Evolutionary conservation across 768 basidiomycete species (phyloP).

Genomic region (Collybiopsis confluens): DNA sequence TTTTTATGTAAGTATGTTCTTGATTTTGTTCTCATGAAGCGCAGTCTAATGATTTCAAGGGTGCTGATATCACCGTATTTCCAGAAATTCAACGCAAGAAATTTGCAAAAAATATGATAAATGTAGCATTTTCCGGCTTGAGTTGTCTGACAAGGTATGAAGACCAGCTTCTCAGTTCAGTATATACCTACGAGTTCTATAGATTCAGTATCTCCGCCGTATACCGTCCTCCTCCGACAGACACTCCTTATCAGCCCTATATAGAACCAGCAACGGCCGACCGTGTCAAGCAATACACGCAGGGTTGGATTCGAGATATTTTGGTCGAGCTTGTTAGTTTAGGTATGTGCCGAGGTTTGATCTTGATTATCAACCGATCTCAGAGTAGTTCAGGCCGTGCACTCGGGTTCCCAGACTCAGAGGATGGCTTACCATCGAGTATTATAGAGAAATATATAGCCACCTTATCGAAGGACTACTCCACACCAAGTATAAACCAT

Average conservation of each 20-base stretch:
- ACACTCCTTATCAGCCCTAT: slow-evolving; percentile 21
- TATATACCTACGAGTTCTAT: background rate
- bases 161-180: background rate
- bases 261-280: slow-evolving; percentile 23
- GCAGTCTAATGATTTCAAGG: background rate
- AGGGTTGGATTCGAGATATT: slow-evolving; percentile 33
- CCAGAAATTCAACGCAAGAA: slow-evolving; percentile 41
- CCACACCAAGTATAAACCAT: background rate
- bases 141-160: slow-evolving; percentile 27
- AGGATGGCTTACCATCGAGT: slow-evolving; percentile 25
- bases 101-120: slow-evolving; percentile 42
- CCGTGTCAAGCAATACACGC: slow-evolving; percentile 27
- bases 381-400: slow-evolving; percentile 26
- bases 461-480: slow-evolving; percentile 1
- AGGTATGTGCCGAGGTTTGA: slow-evolving; percentile 15
- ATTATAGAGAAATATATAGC: slow-evolving; percentile 23
- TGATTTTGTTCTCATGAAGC: background rate
- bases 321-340: slow-evolving; percentile 35
- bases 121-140: slow-evolving; percentile 31
- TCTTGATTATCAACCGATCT: background rate
- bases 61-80: slow-evolving; percentile 22
- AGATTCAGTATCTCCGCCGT: slow-evolving; percentile 28
- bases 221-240: slow-evolving; percentile 26
- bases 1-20: slow-evolving; percentile 27
- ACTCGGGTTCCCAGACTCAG: slow-evolving; percentile 15